These are phyloP conservation scores for Pichia insulana DNA, from an alignment of 805 yeast genomes.

Conservation along the genomic window DNA sequence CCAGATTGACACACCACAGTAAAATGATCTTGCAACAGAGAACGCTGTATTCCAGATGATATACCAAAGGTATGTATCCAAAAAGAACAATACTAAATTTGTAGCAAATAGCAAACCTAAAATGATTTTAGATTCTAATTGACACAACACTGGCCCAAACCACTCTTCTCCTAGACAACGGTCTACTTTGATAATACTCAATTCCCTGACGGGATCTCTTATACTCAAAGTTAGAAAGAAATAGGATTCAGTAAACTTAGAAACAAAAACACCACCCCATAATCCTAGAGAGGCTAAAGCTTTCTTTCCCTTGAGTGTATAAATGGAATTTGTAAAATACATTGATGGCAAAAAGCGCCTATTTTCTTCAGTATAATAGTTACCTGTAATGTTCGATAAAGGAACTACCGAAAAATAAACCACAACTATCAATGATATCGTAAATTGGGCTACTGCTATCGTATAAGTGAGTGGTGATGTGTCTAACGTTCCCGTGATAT, in stretches of 20 bases:
- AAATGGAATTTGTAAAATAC: conserved; percentile 88
- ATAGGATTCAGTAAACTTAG: conserved; percentile 86
- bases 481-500: conserved; percentile 28
- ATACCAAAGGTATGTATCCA: conserved; percentile 99
- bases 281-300: conserved; percentile 93
- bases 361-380: conserved; percentile 24
- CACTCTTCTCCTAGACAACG: conserved; percentile 92
- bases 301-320: conserved; percentile 74
- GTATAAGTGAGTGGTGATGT: conserved; percentile 30
- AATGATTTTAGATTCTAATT: conserved; percentile 79
- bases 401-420: conserved; percentile 56
- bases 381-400: conserved; percentile 44
- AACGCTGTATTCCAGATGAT: conserved; percentile 88
- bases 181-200: conserved; percentile 72
- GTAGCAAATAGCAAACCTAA: conserved; percentile 89
- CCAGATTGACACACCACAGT: conserved; percentile 95
- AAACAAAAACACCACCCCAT: conserved; percentile 84
- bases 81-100: conserved; percentile 90
- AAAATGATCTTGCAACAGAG: conserved; percentile 96
- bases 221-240: conserved; percentile 81
- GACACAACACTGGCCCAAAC: conserved; percentile 71
- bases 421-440: conserved; percentile 45
- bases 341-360: conserved; percentile 75
- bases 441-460: conserved; percentile 46
- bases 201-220: conserved; percentile 89